Evolutionary conservation across 768 basidiomycete genomes (phyloP).

Genomic region (Lactifluus echinatus): DNA sequence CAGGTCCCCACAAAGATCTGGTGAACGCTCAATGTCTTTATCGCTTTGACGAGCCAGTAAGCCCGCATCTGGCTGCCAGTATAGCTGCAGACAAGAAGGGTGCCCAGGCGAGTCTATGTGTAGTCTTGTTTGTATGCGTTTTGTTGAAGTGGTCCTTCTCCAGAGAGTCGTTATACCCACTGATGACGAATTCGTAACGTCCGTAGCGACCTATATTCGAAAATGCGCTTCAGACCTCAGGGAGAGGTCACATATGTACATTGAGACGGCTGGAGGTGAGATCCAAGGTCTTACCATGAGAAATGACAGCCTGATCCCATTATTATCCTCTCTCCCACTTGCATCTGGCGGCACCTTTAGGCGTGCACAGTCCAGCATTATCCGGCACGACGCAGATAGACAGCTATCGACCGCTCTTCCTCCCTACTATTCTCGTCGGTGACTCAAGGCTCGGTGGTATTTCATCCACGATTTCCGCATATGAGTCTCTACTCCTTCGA

Average conservation of each 20-base stretch:
- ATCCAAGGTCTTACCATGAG: constrained; percentile 10
- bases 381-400: constrained; percentile 80
- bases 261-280: constrained; percentile 96
- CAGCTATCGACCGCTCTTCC: constrained; percentile 74
- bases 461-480: constrained; percentile 84
- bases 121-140: background rate
- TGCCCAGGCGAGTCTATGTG: constrained; percentile 25
- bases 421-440: constrained; percentile 82
- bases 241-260: constrained; percentile 52
- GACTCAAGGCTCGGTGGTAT: constrained; percentile 91
- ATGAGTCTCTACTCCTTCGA: constrained; percentile 83
- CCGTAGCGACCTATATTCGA: constrained; percentile 56
- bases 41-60: constrained; percentile 82
- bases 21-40: constrained; percentile 67
- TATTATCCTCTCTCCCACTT: constrained; percentile 6
- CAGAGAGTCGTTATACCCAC: constrained; percentile 36
- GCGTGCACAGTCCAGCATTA: constrained; percentile 85
- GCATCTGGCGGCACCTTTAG: constrained; percentile 32
- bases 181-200: constrained; percentile 55
- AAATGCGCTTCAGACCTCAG: constrained; percentile 34
- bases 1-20: constrained; percentile 31
- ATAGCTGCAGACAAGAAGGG: constrained; percentile 32
- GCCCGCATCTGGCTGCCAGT: constrained; percentile 81
- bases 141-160: constrained; percentile 3
- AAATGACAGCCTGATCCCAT: constrained; percentile 1